Percentiles rank a stretch among this genome's conserved stretches.
Evolutionary conservation across 495 filamentous ascomycete species (phyloP).

Genomic region (Hypoxylon fragiforme): DNA sequence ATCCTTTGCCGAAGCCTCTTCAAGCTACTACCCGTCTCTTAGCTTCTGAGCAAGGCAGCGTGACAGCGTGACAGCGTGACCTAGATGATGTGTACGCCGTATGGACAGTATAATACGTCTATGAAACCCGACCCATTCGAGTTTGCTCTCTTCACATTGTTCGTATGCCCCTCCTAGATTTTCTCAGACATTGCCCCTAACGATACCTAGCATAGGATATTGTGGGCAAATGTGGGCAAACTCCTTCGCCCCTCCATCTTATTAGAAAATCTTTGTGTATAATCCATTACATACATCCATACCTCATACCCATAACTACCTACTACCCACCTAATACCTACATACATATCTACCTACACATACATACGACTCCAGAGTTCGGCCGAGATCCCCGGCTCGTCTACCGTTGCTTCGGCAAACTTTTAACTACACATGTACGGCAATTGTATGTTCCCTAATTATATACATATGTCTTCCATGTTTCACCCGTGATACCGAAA

Average conservation of each 20-base stretch:
- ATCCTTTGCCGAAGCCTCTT: constrained; percentile 5
- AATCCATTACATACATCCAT: too few species aligned
- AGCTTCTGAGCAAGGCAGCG: not conserved
- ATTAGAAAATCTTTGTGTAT: too few species aligned
- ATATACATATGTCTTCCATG: too few species aligned
- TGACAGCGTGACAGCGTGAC: too few species aligned
- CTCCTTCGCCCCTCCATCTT: constrained; percentile 17
- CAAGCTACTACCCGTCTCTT: constrained; percentile 1
- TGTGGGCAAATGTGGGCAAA: constrained; percentile 22
- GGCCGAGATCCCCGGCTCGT: constrained; percentile 26
- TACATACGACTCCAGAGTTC: constrained; percentile 25
- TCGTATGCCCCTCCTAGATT: not conserved
- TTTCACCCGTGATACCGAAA: constrained; percentile 14
- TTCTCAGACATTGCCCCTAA: too few species aligned
- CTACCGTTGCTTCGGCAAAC: constrained; percentile 21
- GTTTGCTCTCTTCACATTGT: constrained; percentile 6
- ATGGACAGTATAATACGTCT: constrained; percentile 1
- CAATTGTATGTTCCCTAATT: too few species aligned
- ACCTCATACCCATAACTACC: too few species aligned
- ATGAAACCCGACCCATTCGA: constrained; percentile 9
- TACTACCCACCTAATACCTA: too few species aligned
- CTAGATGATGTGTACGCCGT: too few species aligned
- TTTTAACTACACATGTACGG: constrained; percentile 5
- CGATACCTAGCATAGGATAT: too few species aligned
- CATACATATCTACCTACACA: constrained; percentile 17